Percentiles rank a stretch among this genome's conserved stretches.
Evolutionary conservation across 352 stramenopile genomes (phyloP).

Genomic region (Phytopythium cucurbitacearum): DNA sequence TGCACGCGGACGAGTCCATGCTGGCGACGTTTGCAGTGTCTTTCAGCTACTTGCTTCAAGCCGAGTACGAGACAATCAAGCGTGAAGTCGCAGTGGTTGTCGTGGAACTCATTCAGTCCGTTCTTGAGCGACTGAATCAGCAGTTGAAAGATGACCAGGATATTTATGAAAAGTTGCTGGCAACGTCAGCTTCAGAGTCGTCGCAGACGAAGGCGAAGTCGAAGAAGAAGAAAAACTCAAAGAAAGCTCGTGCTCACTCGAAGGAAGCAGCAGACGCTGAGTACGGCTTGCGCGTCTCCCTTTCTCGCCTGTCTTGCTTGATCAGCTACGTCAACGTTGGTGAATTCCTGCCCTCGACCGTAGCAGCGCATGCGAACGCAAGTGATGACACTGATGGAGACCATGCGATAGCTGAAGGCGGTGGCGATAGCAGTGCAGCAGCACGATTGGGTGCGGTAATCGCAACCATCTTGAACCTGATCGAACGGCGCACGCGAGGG

Average conservation of each 20-base stretch:
- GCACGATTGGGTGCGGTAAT: constrained; percentile 36
- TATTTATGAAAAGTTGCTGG: constrained; percentile 16
- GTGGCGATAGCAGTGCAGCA: not conserved
- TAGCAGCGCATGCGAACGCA: not conserved
- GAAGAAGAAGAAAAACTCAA: constrained; percentile 23
- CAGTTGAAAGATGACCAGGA: constrained; percentile 50
- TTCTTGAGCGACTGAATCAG: constrained; percentile 57
- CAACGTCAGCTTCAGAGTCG: not conserved
- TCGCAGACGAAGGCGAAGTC: constrained; percentile 2
- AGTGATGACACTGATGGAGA: not conserved
- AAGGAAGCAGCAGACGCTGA: constrained; percentile 64
- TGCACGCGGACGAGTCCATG: constrained; percentile 65
- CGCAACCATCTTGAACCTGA: constrained; percentile 27
- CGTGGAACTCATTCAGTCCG: constrained; percentile 61
- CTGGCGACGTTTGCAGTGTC: constrained; percentile 63
- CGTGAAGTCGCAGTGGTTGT: constrained; percentile 74
- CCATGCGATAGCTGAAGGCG: not conserved
- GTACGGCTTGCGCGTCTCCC: constrained; percentile 57
- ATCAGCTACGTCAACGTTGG: constrained; percentile 58
- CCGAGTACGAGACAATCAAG: constrained; percentile 73
- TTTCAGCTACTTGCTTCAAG: constrained; percentile 65
- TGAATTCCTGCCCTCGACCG: constrained; percentile 39
- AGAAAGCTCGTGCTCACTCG: constrained; percentile 9
- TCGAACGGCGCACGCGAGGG: constrained; percentile 44
- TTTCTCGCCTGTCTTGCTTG: constrained; percentile 60